Base-by-base conservation (phyloP, 352 stramenopile genomes). In the Pythium insidiosum region DNA sequence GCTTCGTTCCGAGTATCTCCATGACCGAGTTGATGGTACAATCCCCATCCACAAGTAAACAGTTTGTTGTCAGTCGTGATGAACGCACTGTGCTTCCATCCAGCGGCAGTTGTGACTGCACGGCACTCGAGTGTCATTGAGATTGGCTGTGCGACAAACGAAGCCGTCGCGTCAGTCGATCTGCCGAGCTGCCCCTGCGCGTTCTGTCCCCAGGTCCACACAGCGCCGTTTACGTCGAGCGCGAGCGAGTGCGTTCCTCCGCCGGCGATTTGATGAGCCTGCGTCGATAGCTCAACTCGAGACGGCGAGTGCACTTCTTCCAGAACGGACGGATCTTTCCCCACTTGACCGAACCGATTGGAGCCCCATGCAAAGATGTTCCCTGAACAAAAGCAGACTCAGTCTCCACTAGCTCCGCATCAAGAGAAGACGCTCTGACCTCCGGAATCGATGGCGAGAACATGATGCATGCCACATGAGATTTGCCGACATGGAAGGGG, bases 21-120 rank as follows among this genome's bases (percentile, higher is more conserved):
- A 24, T 88, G 73, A 5, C 79, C 79, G 16, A 91, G 58, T 37
- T 91, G 79, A 37, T 87, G 77, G 43, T 91, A 91, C 9, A 87
- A 47, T 2, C 79, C 79, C 76, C 77, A 91, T 12, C 79, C 79
- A 42, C 82, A 86, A 1, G 76, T 89, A 41, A 71, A 64, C 16
- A 89, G 37, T 4, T 64, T 36, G 1, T 67, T 63, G 20, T 53
- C 45, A 0, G 22, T 47, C 12, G 63, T 53, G 26, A 86, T 51
- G 2, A 81, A 20, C 6, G 68, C 74, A 9, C 54, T 81, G 41
- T 92, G 76, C 0, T 61, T 63, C 51, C 59, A 79, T 0, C 77
- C 80, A 19, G 63, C 74, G 25, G 68, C 68, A 20, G 71, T 46
- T 20, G 23, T 11, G n/a, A 7, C n/a, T n/a, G 26, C 37, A n/a